Conservation (phyloP, 2,329 filamentous ascomycete species). For the Scedosporium dehoogii region DNA sequence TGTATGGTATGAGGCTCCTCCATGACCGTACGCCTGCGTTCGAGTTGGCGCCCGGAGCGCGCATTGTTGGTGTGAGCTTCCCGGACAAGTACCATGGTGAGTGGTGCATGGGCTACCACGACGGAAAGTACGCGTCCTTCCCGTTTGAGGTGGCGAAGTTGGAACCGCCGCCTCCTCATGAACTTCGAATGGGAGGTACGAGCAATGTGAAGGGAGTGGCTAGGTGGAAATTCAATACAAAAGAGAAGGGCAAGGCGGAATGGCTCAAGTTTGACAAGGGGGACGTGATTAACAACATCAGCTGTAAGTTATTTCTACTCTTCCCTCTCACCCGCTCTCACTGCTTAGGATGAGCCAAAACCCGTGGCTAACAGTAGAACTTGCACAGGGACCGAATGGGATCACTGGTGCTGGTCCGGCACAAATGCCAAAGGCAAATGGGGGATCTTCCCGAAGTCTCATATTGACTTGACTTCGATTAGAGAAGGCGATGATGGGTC, state of each 20-base stretch:
- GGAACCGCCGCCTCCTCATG: slow-evolving; percentile 32
- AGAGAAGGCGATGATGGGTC: slow-evolving; percentile 18
- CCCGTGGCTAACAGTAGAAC: slow-evolving; percentile 2
- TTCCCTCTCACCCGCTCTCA: background rate
- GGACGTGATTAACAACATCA: slow-evolving; percentile 56
- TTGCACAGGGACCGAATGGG: slow-evolving; percentile 29
- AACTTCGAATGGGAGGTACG: slow-evolving; percentile 35
- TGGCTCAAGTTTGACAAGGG: slow-evolving; percentile 57
- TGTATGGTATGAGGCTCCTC: slow-evolving; percentile 35
- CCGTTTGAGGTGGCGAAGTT: slow-evolving; percentile 38
- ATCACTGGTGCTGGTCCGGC: slow-evolving; percentile 48
- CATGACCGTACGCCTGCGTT: slow-evolving; percentile 34
- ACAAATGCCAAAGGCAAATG: slow-evolving; percentile 40
- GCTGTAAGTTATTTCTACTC: slow-evolving; percentile 28
- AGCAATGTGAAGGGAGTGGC: slow-evolving; percentile 38
- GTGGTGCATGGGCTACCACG: slow-evolving; percentile 49
- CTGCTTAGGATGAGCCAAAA: background rate
- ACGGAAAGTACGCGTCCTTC: slow-evolving; percentile 39
- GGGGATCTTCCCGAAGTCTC: slow-evolving; percentile 42
- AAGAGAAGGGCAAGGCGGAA: slow-evolving; percentile 22
- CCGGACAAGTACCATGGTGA: slow-evolving; percentile 41
- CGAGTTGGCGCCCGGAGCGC: slow-evolving; percentile 37
- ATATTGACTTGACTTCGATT: slow-evolving; percentile 36
- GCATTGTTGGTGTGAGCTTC: slow-evolving; percentile 40
- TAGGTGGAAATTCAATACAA: slow-evolving; percentile 43